Percentiles rank a stretch among this genome's conserved stretches.
These are phyloP conservation scores for Obba rivulosa DNA, from an alignment of 768 basidiomycete genomes.

Conservation along the genomic window DNA sequence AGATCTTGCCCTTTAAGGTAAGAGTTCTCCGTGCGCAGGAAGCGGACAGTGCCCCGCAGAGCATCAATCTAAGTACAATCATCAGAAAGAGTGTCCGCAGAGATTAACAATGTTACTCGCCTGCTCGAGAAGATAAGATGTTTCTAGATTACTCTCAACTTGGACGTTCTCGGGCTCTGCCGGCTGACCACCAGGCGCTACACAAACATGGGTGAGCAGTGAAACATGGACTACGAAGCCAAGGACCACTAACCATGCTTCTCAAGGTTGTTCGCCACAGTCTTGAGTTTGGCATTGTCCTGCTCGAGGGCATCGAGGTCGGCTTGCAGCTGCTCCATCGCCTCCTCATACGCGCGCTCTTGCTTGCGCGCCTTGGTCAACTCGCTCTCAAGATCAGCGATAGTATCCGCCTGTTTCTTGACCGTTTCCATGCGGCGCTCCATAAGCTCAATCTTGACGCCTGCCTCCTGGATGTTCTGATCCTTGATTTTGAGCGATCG, in stretches of 20 bases:
- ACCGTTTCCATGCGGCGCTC: constrained; percentile 88
- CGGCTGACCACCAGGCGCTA: constrained; percentile 43
- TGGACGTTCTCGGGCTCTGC: constrained; percentile 57
- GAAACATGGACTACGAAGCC: background rate
- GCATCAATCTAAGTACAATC: constrained; percentile 83
- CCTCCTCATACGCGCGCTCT: constrained; percentile 86
- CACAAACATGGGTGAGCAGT: constrained; percentile 8
- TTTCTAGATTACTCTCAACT: constrained; percentile 80
- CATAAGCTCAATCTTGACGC: constrained; percentile 93
- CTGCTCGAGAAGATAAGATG: constrained; percentile 85
- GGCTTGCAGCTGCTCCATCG: constrained; percentile 87
- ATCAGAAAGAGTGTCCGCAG: too few relatives aligned
- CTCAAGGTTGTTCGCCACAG: constrained; percentile 58
- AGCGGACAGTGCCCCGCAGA: constrained; percentile 85
- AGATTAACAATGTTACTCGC: constrained; percentile 33
- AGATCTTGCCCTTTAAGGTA: constrained; percentile 93
- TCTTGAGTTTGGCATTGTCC: constrained; percentile 82
- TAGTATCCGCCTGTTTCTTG: constrained; percentile 85
- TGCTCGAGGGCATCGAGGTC: constrained; percentile 85
- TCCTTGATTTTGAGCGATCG: constrained; percentile 86
- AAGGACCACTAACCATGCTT: constrained; percentile 51
- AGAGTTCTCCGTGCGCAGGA: constrained; percentile 89
- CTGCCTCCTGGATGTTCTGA: constrained; percentile 81
- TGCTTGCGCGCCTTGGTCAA: constrained; percentile 80
- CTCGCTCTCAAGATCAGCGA: constrained; percentile 76